A percentile compares a stretch with the other conserved stretches of the same genome.
Conservation (phyloP, 108 stramenopile genomes). For the Epipyxis sp. region DNA sequence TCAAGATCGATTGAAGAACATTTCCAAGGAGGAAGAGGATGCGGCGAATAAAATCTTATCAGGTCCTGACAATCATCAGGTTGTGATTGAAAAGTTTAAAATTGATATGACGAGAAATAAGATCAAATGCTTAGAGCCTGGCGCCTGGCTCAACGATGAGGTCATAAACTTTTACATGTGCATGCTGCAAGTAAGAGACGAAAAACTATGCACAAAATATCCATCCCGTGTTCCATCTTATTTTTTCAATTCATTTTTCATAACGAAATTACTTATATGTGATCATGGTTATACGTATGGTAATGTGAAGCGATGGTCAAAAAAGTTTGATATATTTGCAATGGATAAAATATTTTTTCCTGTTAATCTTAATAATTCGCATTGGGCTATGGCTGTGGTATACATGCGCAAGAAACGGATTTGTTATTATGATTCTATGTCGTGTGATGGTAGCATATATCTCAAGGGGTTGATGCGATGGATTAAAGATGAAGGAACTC, state of each 20-base stretch:
- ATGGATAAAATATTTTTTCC: slow-evolving; percentile 86
- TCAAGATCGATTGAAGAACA: too few species aligned
- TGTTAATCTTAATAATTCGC: slow-evolving; percentile 74
- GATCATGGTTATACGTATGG: slow-evolving; percentile 58
- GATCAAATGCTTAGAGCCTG: neutral
- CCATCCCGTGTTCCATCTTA: slow-evolving; percentile 67
- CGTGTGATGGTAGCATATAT: slow-evolving; percentile 39
- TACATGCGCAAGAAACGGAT: slow-evolving; percentile 74
- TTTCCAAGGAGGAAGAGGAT: too few species aligned
- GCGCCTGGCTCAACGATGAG: slow-evolving; percentile 90
- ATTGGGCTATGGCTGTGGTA: slow-evolving; percentile 86
- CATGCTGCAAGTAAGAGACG: slow-evolving; percentile 72
- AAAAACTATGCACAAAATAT: slow-evolving; percentile 57
- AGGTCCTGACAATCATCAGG: neutral
- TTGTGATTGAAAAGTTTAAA: slow-evolving; percentile 10
- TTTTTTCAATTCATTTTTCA: slow-evolving; percentile 92
- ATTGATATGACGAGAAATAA: slow-evolving; percentile 16
- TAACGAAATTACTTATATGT: slow-evolving; percentile 80
- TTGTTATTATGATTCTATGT: slow-evolving; percentile 57
- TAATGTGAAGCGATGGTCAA: slow-evolving; percentile 32
- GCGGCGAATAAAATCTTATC: too few species aligned
- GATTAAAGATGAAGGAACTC: slow-evolving; percentile 47
- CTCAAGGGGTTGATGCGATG: slow-evolving; percentile 36
- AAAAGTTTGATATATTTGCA: slow-evolving; percentile 73
- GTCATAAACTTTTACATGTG: slow-evolving; percentile 86